Evolutionary conservation across 345 rosid genomes (phyloP).

Genomic region (Citrus mangshanensis): DNA sequence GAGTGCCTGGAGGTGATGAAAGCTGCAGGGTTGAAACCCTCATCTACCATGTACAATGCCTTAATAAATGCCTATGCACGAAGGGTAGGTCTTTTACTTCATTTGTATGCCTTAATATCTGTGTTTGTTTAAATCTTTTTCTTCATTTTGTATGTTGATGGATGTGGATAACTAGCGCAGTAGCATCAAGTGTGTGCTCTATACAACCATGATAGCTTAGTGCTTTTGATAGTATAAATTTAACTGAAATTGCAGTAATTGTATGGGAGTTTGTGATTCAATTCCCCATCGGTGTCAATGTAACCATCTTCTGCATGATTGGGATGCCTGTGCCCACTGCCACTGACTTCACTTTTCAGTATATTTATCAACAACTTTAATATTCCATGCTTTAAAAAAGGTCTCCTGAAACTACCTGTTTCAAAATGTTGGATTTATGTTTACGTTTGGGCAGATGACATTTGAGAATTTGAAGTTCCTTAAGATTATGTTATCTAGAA

Average conservation of each 20-base stretch:
- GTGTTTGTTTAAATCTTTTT: neutral
- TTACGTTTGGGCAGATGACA: neutral
- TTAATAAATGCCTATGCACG: conserved; percentile 96
- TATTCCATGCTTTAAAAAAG: neutral
- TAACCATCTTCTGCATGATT: neutral
- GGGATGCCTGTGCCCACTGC: neutral
- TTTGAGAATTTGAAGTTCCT: neutral
- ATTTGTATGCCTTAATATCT: neutral
- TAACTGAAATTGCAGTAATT: neutral
- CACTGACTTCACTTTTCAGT: neutral
- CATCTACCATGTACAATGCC: conserved; percentile 91
- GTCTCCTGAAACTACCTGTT: neutral
- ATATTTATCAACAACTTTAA: neutral
- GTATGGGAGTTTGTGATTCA: neutral
- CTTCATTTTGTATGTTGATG: neutral
- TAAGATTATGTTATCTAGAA: neutral
- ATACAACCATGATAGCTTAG: neutral
- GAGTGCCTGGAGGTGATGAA: conserved; percentile 92
- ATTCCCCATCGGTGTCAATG: neutral
- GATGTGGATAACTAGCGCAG: neutral
- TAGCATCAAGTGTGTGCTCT: neutral
- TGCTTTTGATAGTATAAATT: neutral
- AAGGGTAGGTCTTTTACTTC: conserved; percentile 47
- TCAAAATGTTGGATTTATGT: neutral
- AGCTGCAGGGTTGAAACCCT: conserved; percentile 67